Conservation (phyloP, 768 basidiomycete genomes). For the Daedaleopsis nitida region DNA sequence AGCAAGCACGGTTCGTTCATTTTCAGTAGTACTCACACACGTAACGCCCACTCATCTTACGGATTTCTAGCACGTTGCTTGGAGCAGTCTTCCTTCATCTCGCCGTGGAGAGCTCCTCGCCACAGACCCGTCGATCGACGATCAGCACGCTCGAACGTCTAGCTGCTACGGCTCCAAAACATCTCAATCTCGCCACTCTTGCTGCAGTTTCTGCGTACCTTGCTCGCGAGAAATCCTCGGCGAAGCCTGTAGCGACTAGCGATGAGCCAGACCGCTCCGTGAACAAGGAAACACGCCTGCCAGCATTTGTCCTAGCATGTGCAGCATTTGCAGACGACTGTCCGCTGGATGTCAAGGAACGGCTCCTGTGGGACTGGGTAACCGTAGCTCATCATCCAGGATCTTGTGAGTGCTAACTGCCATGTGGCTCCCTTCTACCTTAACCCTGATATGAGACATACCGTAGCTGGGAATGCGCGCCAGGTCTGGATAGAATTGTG, state of each 20-base stretch:
- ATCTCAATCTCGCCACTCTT: constrained; percentile 53
- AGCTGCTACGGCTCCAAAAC: constrained; percentile 43
- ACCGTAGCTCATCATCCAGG: constrained; percentile 74
- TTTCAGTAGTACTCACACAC: not conserved
- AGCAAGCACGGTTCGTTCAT: constrained; percentile 52
- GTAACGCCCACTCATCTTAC: not conserved
- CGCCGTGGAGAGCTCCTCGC: constrained; percentile 57
- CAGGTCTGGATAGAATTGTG: constrained; percentile 82
- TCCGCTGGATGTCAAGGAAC: constrained; percentile 43
- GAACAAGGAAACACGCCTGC: constrained; percentile 55
- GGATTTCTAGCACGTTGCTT: constrained; percentile 50
- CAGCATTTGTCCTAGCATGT: constrained; percentile 54
- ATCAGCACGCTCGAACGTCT: constrained; percentile 44
- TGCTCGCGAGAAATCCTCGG: constrained; percentile 36
- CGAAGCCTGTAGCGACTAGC: constrained; percentile 25
- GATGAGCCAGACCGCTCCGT: constrained; percentile 44
- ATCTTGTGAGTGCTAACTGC: constrained; percentile 42
- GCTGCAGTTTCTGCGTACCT: constrained; percentile 59
- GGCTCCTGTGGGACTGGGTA: constrained; percentile 53
- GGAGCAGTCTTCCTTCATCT: constrained; percentile 73
- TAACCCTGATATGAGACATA: not conserved
- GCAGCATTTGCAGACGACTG: constrained; percentile 48
- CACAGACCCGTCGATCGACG: constrained; percentile 53
- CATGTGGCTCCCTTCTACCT: not conserved
- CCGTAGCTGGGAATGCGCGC: constrained; percentile 48